These are phyloP conservation scores for Sphagnum magellanicum DNA, from an alignment of 228 moss, liverwort and hornwort genomes.

Conservation along the genomic window DNA sequence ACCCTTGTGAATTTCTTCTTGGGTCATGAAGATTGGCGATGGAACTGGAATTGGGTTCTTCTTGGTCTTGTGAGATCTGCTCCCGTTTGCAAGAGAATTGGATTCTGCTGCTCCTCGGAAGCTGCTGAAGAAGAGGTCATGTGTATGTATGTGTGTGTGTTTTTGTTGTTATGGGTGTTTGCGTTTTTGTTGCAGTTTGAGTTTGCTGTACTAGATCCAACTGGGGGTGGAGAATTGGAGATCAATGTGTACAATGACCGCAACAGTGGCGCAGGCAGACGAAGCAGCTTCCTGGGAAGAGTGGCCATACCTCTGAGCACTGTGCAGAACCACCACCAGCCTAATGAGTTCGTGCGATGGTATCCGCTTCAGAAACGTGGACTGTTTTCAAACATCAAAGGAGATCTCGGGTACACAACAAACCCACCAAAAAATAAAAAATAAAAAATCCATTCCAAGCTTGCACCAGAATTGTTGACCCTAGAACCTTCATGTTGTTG, in stretches of 20 bases:
- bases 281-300: conserved; percentile 36
- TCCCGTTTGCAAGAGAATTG: no score
- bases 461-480: no score
- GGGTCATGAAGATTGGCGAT: no score
- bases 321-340: conserved; percentile 10
- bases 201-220: conserved; percentile 18
- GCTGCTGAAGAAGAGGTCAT: no score
- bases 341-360: conserved; percentile 34
- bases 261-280: conserved; percentile 30
- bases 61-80: no score
- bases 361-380: conserved; percentile 38
- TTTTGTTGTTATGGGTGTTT: no score
- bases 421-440: no score
- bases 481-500: not conserved
- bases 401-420: conserved; percentile 34
- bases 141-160: no score
- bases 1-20: no score
- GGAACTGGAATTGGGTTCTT: no score
- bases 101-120: no score
- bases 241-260: conserved; percentile 50
- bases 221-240: conserved; percentile 16
- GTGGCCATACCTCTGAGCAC: conserved; percentile 13
- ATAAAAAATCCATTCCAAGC: no score
- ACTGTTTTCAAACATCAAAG: conserved; percentile 45
- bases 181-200: conserved; percentile 27